Conservation (phyloP, 257 asterid species). For the Thymus mandschuricus region DNA sequence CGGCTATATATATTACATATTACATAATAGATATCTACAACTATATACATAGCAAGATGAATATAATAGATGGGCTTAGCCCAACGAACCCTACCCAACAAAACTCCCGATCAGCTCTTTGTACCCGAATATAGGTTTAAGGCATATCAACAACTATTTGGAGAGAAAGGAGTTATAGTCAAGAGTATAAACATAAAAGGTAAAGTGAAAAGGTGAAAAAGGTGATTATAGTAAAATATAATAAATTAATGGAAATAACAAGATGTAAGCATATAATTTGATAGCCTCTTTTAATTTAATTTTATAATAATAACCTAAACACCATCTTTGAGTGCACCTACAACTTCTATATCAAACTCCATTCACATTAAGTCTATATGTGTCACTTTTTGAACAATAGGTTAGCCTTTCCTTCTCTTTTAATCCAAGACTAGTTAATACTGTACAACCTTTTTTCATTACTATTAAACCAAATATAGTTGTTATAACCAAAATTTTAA, state of each 20-base stretch:
- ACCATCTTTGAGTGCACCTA: constrained; percentile 26
- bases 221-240: constrained; percentile 3
- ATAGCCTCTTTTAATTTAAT: not conserved
- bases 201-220: constrained; percentile 10
- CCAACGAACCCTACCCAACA: too few species aligned
- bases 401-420: constrained; percentile 42
- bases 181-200: not conserved
- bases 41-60: too few species aligned
- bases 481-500: not conserved
- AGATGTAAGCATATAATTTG: constrained; percentile 25
- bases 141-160: not conserved
- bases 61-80: too few species aligned
- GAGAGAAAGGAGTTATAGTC: not conserved
- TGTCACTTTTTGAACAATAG: constrained; percentile 30
- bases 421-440: constrained; percentile 39
- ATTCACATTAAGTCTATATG: constrained; percentile 30
- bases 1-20: too few species aligned
- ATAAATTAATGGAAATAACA: constrained; percentile 1
- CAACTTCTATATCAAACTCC: constrained; percentile 25
- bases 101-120: too few species aligned
- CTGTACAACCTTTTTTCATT: constrained; percentile 21
- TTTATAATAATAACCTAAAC: constrained; percentile 11
- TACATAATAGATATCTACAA: too few species aligned
- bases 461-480: not conserved
- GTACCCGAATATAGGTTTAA: too few species aligned